Evolutionary conservation across 1,139 yeast species (phyloP).

Genomic region (Lipomyces yarrowii): DNA sequence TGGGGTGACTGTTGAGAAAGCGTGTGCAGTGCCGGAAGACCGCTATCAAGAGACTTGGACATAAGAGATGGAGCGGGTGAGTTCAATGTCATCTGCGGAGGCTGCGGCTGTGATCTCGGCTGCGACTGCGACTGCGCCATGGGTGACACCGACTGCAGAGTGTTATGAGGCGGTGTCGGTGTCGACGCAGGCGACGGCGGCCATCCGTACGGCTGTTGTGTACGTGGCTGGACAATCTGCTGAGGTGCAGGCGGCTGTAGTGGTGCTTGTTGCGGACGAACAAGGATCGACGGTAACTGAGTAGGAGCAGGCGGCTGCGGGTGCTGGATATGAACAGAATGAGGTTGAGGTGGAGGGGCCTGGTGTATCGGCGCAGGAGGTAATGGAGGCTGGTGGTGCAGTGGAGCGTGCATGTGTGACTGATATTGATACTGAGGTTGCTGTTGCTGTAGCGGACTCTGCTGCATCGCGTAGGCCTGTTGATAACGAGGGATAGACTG

Average conservation of each 20-base stretch:
- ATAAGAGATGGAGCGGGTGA: background rate
- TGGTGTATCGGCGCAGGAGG: constrained; percentile 13
- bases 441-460: constrained; percentile 3
- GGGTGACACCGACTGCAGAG: constrained; percentile 21
- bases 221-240: constrained; percentile 16
- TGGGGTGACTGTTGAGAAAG: background rate
- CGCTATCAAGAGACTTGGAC: background rate
- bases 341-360: constrained; percentile 9
- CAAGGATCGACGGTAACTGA: constrained; percentile 16
- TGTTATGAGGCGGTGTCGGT: constrained; percentile 23
- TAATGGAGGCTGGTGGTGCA: constrained; percentile 5
- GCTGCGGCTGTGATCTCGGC: background rate
- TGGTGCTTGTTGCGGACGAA: constrained; percentile 14
- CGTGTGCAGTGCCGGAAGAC: background rate
- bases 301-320: constrained; percentile 1
- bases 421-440: constrained; percentile 9
- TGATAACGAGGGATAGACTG: constrained; percentile 11
- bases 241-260: constrained; percentile 14
- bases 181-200: constrained; percentile 28
- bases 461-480: background rate
- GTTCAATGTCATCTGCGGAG: background rate
- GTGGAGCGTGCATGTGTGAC: background rate
- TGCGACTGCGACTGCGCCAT: constrained; percentile 5
- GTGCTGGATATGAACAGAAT: background rate
- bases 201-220: constrained; percentile 19